Evolutionary conservation across 1,284 basidiomycete genomes (phyloP), one percentile per base, ranked within the genome.

Genomic region (Thelephora terrestris): DNA sequence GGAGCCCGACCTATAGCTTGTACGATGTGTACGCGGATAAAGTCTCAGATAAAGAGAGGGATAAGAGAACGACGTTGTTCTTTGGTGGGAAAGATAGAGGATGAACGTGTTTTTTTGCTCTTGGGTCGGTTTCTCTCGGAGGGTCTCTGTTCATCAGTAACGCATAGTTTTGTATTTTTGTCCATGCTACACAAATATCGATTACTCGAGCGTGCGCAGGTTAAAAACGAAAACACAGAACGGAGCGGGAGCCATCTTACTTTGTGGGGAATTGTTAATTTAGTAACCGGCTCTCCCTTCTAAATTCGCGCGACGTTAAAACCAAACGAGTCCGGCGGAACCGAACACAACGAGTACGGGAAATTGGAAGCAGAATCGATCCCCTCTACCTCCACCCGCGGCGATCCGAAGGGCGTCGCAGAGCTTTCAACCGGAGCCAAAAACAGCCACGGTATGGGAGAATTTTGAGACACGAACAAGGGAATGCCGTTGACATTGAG

Each of bases 381-480:
- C 29, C 12, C 29, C 29, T 32, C 29, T 12, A 32, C 29, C 12
- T 25, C 24, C 39, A 40, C 24, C 39, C 5, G 20, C 39, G 16
- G 39, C 20, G 39, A 21, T 24, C 21, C 43, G 20, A 34, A 14
- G 20, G 21, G 20, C 17, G 43, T 32, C 24, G 24, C 43, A 35
- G 27, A 2, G 21, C 21, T 45, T 9, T 42, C 42, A 46, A 36
- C 20, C 34, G 29, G 27, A 45, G 47, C 5, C 9, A 54, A 52
- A 18, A 68, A 42, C 80, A 76, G n/a, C 78, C 73, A 58, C 86
- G 89, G 6, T 86, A 83, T 62, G 95, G 91, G 14, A 77, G 81
- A 55, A 93, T 99, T 55, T 68, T 93, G 47, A 76, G 92, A 39
- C 93, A 97, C 64, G 82, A 75, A 42, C 70, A 76, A 3, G 95